Evolutionary conservation across 2,329 filamentous ascomycete species (phyloP).

Genomic region (Neofusicoccum parvum): DNA sequence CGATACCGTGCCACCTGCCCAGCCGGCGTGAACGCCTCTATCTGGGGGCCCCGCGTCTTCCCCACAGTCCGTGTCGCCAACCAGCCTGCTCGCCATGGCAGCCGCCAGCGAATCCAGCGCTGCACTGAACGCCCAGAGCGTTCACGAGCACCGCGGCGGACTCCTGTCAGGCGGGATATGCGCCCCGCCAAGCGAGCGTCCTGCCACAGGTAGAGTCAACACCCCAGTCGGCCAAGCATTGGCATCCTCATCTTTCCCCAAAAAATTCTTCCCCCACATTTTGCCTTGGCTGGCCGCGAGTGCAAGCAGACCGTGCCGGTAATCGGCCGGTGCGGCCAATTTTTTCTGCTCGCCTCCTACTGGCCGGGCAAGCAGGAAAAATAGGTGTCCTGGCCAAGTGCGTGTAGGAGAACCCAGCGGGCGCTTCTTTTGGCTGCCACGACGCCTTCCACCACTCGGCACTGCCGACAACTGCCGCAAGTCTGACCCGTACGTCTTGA

Average conservation of each 20-base stretch:
- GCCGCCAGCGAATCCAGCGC: background rate
- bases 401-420: background rate
- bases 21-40: background rate
- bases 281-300: background rate
- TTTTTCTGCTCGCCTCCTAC: background rate
- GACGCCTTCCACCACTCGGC: background rate
- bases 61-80: background rate
- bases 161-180: background rate
- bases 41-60: constrained; percentile 5
- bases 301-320: background rate
- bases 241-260: background rate
- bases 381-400: background rate
- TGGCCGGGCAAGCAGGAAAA: background rate
- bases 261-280: constrained; percentile 1
- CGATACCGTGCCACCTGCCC: background rate
- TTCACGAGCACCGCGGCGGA: background rate
- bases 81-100: background rate
- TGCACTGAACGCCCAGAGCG: background rate
- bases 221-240: constrained; percentile 8
- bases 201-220: constrained; percentile 10
- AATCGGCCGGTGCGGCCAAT: background rate
- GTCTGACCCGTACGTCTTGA: background rate
- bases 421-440: background rate
- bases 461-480: constrained; percentile 2
- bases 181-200: background rate